Evolutionary conservation across 352 stramenopile genomes (phyloP).

Genomic region (Globisporangium orthogonon): DNA sequence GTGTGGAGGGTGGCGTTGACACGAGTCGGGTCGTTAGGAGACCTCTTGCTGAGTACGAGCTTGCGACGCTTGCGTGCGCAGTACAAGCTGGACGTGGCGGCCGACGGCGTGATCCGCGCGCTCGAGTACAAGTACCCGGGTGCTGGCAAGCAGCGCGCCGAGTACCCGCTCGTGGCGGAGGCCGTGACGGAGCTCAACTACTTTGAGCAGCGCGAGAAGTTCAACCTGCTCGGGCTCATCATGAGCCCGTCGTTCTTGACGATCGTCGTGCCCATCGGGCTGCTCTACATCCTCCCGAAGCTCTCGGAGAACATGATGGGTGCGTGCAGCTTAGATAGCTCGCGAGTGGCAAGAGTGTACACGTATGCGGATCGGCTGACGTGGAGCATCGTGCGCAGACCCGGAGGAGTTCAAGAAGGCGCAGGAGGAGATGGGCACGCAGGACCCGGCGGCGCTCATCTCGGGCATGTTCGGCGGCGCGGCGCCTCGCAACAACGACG

Average conservation of each 20-base stretch:
- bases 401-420: slow-evolving; percentile 85
- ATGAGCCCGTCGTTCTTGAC: slow-evolving; percentile 83
- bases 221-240: slow-evolving; percentile 65
- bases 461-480: slow-evolving; percentile 69
- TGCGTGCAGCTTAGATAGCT: slow-evolving; percentile 12
- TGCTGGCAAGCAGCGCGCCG: slow-evolving; percentile 46
- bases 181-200: slow-evolving; percentile 67
- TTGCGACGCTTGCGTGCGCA: not conserved
- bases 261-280: slow-evolving; percentile 61
- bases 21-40: not conserved
- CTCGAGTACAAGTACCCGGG: slow-evolving; percentile 81
- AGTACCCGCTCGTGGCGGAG: slow-evolving; percentile 61
- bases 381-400: slow-evolving; percentile 23
- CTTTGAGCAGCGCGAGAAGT: slow-evolving; percentile 83
- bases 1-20: not conserved
- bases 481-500: slow-evolving; percentile 29
- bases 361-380: not conserved
- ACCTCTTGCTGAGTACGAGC: not conserved
- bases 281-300: slow-evolving; percentile 79
- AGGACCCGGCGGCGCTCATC: slow-evolving; percentile 63
- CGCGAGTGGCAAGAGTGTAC: not conserved
- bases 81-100: slow-evolving; percentile 9
- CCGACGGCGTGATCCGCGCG: slow-evolving; percentile 11
- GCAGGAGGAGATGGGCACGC: slow-evolving; percentile 73
- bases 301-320: slow-evolving; percentile 74